Evolutionary conservation across 2,329 filamentous ascomycete genomes (phyloP), one percentile per base, ranked within the genome.

Genomic region (Alternaria sp.): DNA sequence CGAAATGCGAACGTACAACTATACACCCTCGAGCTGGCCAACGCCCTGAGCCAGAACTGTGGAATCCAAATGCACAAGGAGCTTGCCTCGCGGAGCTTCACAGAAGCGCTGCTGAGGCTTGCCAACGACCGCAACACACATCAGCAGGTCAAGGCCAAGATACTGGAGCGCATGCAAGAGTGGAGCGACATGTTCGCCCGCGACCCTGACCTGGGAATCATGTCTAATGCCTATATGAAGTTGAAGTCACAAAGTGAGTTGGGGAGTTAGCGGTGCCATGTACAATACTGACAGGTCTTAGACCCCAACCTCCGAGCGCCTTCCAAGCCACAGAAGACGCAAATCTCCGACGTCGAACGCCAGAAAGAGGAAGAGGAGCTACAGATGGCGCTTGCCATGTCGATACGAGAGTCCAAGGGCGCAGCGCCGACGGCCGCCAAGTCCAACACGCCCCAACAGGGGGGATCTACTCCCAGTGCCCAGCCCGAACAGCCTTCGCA

Each of bases 361-460:
- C 91, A 93, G 81, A 97, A 97, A 82, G 96, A 99, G 81, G 96
- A 99, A 65, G 94, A 98, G 54, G 96, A 99, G 81, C 84, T 99
- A 59, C 96, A 98, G 80, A 97, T 97, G 89, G 96, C 96, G 2
- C 86, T 99, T 52, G 94, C 91, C 74, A 85, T 99, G 75, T 97
- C 93, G 46, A 87, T 99, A 72, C 93, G 97, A 79, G 96, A 99
- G 65, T 95, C 96, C 75, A 79, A 83, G 36, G 77, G 82, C 72
- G 56, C 77, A 77, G 46, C 71, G 69, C 78, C 82, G n/a, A 71
- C 78, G 45, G 64, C 78, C 19, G 76, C 84, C 65, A 80, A 82
- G 61, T 72, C 82, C 66, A 80, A 83, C 67, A 73, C 78, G 15
- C 70, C 79, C 6, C 75, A 80, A 58, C 70, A 82, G 71, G 69